Percentiles rank a stretch among this genome's conserved stretches.
Conservation (phyloP, 2,329 filamentous ascomycete genomes). For the Aspergillus alliaceus region DNA sequence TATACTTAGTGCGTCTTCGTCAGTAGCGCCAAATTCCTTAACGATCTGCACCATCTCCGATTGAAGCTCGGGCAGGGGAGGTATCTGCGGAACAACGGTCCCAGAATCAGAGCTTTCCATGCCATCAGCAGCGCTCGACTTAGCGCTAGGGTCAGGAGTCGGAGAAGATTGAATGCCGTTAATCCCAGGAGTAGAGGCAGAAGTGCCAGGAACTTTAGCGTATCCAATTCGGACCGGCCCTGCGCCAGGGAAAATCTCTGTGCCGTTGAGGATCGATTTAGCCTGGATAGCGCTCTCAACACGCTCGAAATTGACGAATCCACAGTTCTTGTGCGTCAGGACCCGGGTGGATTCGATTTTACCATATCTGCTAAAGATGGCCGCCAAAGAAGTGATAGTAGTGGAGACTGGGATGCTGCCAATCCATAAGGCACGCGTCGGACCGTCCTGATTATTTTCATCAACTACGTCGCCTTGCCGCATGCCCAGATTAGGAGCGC, state of each 20-base stretch:
- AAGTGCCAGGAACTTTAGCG: constrained; percentile 89
- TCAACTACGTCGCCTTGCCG: constrained; percentile 67
- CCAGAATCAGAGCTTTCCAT: constrained; percentile 32
- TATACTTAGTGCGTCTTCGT: constrained; percentile 74
- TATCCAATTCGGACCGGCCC: constrained; percentile 95
- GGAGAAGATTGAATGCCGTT: constrained; percentile 87
- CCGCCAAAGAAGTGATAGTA: constrained; percentile 88
- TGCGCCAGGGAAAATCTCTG: constrained; percentile 96
- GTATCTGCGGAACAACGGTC: constrained; percentile 56
- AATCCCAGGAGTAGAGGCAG: constrained; percentile 75
- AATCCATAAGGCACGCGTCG: constrained; percentile 92
- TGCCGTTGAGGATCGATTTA: constrained; percentile 84
- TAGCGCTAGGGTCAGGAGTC: constrained; percentile 78
- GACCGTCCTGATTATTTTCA: constrained; percentile 79
- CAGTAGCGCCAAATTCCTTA: constrained; percentile 78
- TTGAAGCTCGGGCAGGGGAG: constrained; percentile 74
- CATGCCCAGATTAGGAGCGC: constrained; percentile 57
- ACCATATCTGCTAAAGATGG: constrained; percentile 94
- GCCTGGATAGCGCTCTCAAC: constrained; percentile 88
- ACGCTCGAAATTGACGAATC: constrained; percentile 95
- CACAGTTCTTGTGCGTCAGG: constrained; percentile 97
- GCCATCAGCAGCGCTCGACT: constrained; percentile 30
- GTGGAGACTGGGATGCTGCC: constrained; percentile 97
- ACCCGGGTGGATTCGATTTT: constrained; percentile 89
- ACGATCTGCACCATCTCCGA: constrained; percentile 83